Evolutionary conservation across 257 asterid species (phyloP).

Genomic region (Gentiana macrophylla): DNA sequence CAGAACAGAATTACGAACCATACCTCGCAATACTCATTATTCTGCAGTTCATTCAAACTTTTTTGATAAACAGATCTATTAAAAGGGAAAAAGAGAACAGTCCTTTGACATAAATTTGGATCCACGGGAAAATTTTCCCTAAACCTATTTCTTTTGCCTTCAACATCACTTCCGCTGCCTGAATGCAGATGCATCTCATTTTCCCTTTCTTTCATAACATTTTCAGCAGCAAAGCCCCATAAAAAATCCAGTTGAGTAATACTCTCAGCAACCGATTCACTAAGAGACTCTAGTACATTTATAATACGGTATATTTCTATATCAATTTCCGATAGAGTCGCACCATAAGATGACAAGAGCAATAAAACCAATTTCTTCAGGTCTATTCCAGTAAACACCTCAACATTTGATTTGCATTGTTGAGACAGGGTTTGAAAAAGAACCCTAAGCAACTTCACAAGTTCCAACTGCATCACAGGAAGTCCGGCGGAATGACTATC

Average conservation of each 20-base stretch:
- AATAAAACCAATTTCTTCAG: slow-evolving; percentile 50
- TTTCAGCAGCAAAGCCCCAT: slow-evolving; percentile 71
- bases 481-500: slow-evolving; percentile 19
- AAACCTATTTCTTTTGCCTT: slow-evolving; percentile 51
- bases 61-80: slow-evolving; percentile 31
- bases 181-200: slow-evolving; percentile 23
- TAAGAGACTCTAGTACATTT: slow-evolving; percentile 46
- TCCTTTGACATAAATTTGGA: slow-evolving; percentile 73
- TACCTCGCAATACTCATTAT: slow-evolving; percentile 27
- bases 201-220: slow-evolving; percentile 41
- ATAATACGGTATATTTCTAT: slow-evolving; percentile 60
- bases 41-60: slow-evolving; percentile 22
- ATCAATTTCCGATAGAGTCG: slow-evolving; percentile 60
- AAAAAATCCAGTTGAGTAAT: slow-evolving; percentile 58
- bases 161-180: slow-evolving; percentile 24
- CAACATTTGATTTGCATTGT: slow-evolving; percentile 31
- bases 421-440: slow-evolving; percentile 42
- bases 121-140: slow-evolving; percentile 78
- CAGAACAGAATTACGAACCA: slow-evolving; percentile 6
- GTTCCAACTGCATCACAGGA: slow-evolving; percentile 42
- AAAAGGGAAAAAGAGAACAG: slow-evolving; percentile 68
- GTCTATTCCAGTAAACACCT: slow-evolving; percentile 43
- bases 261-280: slow-evolving; percentile 43
- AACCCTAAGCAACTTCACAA: slow-evolving; percentile 65
- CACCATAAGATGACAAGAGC: slow-evolving; percentile 68